Conservation (phyloP, 805 yeast genomes). For the Cyberlindnera veronae region DNA sequence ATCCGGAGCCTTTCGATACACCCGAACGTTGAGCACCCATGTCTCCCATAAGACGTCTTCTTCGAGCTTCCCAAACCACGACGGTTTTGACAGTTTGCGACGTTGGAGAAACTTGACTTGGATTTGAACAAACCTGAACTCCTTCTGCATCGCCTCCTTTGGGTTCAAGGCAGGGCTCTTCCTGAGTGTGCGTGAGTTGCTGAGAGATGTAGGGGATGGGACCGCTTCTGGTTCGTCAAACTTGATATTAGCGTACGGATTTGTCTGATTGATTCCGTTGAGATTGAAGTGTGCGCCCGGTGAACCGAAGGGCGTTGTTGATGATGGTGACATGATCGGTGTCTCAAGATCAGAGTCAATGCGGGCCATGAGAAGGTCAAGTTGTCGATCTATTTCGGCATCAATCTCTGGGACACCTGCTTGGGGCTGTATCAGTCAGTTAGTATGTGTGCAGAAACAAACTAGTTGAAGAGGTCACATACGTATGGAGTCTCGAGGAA, state of each 20-base stretch:
- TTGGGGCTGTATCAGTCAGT: conserved; percentile 22
- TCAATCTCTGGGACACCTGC: conserved; percentile 44
- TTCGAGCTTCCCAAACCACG: conserved; percentile 48
- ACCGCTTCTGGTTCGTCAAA: conserved; percentile 15
- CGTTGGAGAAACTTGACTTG: conserved; percentile 39
- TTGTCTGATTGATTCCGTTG: conserved; percentile 8
- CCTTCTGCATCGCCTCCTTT: conserved; percentile 17
- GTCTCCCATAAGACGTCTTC: conserved; percentile 64
- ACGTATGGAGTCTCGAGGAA: conserved; percentile 55
- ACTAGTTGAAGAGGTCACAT: background rate
- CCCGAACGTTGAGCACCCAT: conserved; percentile 57
- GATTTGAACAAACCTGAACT: conserved; percentile 31
- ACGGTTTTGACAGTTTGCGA: conserved; percentile 40
- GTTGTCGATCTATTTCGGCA: conserved; percentile 33
- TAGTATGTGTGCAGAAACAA: background rate
- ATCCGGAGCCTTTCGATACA: conserved; percentile 37
- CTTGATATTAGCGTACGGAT: conserved; percentile 19
- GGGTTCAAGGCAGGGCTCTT: conserved; percentile 16
- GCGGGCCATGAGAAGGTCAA: conserved; percentile 30
- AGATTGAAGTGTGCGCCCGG: conserved; percentile 19
- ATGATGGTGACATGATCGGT: conserved; percentile 21
- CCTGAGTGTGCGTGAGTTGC: conserved; percentile 12
- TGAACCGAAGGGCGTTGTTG: conserved; percentile 23
- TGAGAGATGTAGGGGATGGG: conserved; percentile 6
- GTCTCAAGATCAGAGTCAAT: conserved; percentile 20